Conservation (phyloP, 2,329 filamentous ascomycete species). For the Penicillium sp. region DNA sequence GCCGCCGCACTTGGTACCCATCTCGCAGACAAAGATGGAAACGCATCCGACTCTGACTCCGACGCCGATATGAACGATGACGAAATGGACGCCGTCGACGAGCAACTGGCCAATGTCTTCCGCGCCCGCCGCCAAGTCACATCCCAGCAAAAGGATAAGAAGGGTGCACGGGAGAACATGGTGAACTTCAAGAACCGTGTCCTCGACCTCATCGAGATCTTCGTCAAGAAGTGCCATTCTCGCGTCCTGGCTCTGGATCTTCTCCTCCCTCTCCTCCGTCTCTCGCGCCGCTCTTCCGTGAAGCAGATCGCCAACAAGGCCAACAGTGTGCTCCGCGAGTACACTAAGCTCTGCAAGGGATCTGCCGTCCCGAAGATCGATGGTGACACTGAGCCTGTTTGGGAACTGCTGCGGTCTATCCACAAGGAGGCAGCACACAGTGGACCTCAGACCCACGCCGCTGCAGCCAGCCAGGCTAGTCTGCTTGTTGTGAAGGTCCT, state of each 20-base stretch:
- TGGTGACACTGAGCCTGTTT: slow-evolving; percentile 41
- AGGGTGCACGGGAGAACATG: slow-evolving; percentile 84
- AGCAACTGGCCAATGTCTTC: slow-evolving; percentile 82
- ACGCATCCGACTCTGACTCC: slow-evolving; percentile 69
- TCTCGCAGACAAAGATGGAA: slow-evolving; percentile 55
- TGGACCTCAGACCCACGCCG: slow-evolving; percentile 67
- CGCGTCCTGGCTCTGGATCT: slow-evolving; percentile 68
- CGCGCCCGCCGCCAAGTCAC: slow-evolving; percentile 68
- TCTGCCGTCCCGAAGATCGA: slow-evolving; percentile 46
- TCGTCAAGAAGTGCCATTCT: slow-evolving; percentile 73
- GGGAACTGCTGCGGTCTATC: slow-evolving; percentile 63
- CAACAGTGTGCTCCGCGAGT: slow-evolving; percentile 68
- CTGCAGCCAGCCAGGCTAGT: slow-evolving; percentile 66
- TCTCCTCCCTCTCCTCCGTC: slow-evolving; percentile 72
- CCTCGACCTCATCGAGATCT: slow-evolving; percentile 82
- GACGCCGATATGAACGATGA: slow-evolving; percentile 95
- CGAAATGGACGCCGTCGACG: slow-evolving; percentile 88
- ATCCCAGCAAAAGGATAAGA: slow-evolving; percentile 78
- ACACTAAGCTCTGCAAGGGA: slow-evolving; percentile 64
- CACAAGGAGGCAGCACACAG: slow-evolving; percentile 62
- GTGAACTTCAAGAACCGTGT: slow-evolving; percentile 94
- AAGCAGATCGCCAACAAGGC: slow-evolving; percentile 75
- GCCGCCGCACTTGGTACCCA: slow-evolving; percentile 76
- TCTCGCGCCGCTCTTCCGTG: slow-evolving; percentile 73
- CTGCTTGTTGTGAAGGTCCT: slow-evolving; percentile 46